Conservation (phyloP, 164 flowering plant species). For the Kalanchoe fedtschenkoi region DNA sequence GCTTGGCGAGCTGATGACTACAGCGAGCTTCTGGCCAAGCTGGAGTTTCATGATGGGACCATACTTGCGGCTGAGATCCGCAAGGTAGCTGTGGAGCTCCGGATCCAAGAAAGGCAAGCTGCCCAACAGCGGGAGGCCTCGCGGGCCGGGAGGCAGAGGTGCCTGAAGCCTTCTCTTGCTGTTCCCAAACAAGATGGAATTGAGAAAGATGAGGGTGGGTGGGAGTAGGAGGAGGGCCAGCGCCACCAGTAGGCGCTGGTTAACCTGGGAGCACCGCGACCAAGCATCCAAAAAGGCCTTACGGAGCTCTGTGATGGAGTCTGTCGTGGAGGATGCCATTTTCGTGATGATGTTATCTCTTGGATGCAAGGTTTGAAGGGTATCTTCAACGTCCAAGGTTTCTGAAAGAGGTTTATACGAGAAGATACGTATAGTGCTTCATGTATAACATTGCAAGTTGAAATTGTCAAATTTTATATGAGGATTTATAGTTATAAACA, state of each 20-base stretch:
- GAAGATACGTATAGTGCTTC: too few relatives aligned
- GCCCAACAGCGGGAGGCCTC: conserved; percentile 38
- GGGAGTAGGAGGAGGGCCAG: neutral
- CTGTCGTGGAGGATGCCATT: too few relatives aligned
- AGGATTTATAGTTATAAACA: too few relatives aligned
- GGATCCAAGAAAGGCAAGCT: conserved; percentile 37
- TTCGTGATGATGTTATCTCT: too few relatives aligned
- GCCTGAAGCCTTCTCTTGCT: neutral
- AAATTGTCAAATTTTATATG: too few relatives aligned
- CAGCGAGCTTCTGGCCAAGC: conserved; percentile 28
- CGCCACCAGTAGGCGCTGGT: neutral
- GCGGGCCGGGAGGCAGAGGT: conserved; percentile 34
- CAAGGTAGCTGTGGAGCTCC: conserved; percentile 30
- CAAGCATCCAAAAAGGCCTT: neutral
- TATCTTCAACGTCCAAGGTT: too few relatives aligned
- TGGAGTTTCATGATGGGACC: conserved; percentile 34
- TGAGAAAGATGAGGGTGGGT: neutral
- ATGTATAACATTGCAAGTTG: too few relatives aligned
- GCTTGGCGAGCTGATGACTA: conserved; percentile 33
- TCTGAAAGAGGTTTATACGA: too few relatives aligned
- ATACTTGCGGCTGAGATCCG: conserved; percentile 19
- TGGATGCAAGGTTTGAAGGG: too few relatives aligned
- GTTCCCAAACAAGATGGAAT: neutral
- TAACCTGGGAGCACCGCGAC: neutral
- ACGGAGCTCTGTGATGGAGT: neutral